Base-by-base conservation (phyloP, 1,139 yeast genomes). In the Taphrina confusa region DNA sequence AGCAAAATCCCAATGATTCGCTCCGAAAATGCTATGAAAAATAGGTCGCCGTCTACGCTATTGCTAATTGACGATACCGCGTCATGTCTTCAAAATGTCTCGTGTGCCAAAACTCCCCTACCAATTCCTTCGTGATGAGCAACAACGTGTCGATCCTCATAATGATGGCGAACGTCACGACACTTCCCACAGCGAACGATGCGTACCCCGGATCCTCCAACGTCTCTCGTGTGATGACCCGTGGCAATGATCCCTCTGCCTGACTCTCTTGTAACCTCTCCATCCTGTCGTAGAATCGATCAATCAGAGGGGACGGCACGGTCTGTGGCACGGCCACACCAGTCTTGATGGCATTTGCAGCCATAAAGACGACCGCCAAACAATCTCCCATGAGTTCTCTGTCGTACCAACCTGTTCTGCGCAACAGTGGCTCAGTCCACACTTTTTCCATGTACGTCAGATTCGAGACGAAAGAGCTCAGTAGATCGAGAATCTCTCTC, bases 301-400 rank as follows among this genome's bases (percentile, higher is more conserved):
- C 45, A 67, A 61, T 63, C 27, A 67, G 62, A 16, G 69, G 70
- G 1, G 71, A 68, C 1, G 71, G 70, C 20, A 71, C 67, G 28
- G 69, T 61, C 56, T 65, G 67, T 1, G 73, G 73, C 9, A 70
- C 61, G 4, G 73, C 68, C 4, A 58, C 59, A 6, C 68, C 68
- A n/a, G 68, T 62, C 34, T 61, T 57, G 44, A 70, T 60, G 12
- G 72, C 66, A 16, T 62, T 62, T 11, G 70, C 65, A 4, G 68
- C 63, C 71, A 70, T 68, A 61, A 67, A 69, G 18, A 70, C 45
- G 9, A 67, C 66, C 3, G 72, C 68, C 59, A 70, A 68, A 31
- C 67, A 64, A 27, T 69, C 71, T 2, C 71, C 67, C 44, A 64
- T 63, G 34, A 70, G 61, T 5, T 64, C 66, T 33, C 64, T 63